A percentile compares a stretch with the other conserved stretches of the same genome.
Conservation (phyloP, 2,329 filamentous ascomycete genomes). For the Colletotrichum tropicale region DNA sequence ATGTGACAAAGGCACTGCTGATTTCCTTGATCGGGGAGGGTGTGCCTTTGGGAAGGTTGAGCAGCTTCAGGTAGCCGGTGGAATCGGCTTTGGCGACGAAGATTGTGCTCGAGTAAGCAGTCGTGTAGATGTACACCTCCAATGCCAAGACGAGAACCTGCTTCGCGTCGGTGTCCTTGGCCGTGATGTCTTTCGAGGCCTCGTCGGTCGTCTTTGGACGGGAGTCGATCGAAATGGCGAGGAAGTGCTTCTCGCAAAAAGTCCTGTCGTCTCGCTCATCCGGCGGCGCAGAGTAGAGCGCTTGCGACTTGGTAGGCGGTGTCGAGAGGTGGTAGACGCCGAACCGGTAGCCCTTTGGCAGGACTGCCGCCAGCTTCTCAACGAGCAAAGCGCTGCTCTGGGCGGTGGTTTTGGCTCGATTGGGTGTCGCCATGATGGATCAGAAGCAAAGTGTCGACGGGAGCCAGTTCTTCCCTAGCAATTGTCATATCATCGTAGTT, state of each 20-base stretch:
- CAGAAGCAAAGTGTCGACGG: neutral
- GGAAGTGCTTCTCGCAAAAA: conserved; percentile 84
- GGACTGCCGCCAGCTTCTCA: conserved; percentile 49
- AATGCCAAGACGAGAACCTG: conserved; percentile 80
- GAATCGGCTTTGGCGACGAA: conserved; percentile 98
- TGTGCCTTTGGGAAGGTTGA: conserved; percentile 65
- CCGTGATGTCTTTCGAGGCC: conserved; percentile 27
- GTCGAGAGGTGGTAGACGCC: conserved; percentile 88
- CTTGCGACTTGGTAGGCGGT: conserved; percentile 73
- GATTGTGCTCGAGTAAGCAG: conserved; percentile 78
- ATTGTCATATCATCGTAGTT: neutral
- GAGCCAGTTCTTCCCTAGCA: neutral
- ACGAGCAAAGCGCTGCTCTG: conserved; percentile 34
- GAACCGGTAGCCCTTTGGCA: conserved; percentile 63
- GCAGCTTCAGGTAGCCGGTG: conserved; percentile 79
- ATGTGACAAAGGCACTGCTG: conserved; percentile 75
- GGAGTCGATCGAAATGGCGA: conserved; percentile 54
- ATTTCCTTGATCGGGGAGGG: conserved; percentile 78
- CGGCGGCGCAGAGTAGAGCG: conserved; percentile 82
- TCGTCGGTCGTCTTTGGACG: conserved; percentile 19
- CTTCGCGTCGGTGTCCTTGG: conserved; percentile 24
- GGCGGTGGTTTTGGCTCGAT: conserved; percentile 9
- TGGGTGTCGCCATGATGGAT: conserved; percentile 27
- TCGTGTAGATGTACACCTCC: conserved; percentile 88
- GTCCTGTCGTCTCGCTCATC: conserved; percentile 76